These are phyloP conservation scores for Xylaria bambusicola DNA, from an alignment of 495 filamentous ascomycete species.

Conservation along the genomic window DNA sequence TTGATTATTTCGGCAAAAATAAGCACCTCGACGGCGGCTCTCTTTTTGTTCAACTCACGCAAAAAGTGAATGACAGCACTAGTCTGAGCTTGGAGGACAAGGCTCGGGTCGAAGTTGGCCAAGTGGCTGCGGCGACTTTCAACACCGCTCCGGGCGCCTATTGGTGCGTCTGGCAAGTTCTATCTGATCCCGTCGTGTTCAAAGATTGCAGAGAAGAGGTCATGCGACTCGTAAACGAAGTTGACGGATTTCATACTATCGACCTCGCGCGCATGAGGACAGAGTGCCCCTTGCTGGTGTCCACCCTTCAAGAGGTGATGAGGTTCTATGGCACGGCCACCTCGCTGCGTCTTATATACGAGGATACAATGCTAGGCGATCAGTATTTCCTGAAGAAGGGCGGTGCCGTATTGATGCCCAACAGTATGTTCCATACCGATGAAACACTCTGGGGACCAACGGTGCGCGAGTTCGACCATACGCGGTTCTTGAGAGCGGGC, in stretches of 20 bases:
- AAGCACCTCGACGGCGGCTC: conserved; percentile 9
- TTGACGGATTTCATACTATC: background rate
- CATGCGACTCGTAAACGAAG: conserved; percentile 9
- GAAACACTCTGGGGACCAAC: conserved; percentile 23
- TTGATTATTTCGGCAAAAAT: conserved; percentile 5
- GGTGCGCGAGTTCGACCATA: conserved; percentile 26
- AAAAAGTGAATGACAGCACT: background rate
- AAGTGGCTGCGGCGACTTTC: conserved; percentile 12
- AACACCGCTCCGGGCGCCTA: conserved; percentile 16
- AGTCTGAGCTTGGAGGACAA: conserved; percentile 3
- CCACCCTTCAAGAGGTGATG: conserved; percentile 20
- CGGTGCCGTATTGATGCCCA: conserved; percentile 22
- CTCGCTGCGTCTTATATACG: conserved; percentile 20
- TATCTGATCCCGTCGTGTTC: conserved; percentile 18
- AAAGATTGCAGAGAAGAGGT: conserved; percentile 19
- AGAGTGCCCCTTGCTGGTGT: conserved; percentile 17
- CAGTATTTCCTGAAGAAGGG: conserved; percentile 31
- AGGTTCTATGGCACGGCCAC: conserved; percentile 14
- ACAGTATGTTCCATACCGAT: conserved; percentile 21
- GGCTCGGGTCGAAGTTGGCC: conserved; percentile 11
- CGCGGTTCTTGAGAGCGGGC: conserved; percentile 24
- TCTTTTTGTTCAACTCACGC: conserved; percentile 1
- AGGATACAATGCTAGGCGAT: conserved; percentile 27
- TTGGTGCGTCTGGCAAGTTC: conserved; percentile 21
- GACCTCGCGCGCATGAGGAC: conserved; percentile 1